Evolutionary conservation across 1,139 yeast genomes (phyloP), one percentile per base, ranked within the genome.

Genomic region (Entelexis paramagnoliae): DNA sequence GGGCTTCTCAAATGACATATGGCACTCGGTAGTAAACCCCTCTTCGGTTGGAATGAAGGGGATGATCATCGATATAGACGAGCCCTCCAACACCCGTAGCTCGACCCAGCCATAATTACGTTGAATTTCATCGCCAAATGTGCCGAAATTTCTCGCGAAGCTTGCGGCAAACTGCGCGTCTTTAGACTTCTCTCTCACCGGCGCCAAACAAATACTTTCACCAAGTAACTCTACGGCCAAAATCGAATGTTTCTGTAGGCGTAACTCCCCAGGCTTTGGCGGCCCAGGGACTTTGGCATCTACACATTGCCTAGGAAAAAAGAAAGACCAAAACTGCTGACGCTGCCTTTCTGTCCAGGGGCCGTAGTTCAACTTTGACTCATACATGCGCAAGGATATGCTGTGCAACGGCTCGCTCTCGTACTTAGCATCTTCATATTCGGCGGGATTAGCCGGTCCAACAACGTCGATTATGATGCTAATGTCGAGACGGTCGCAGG

Each of bases 321-420:
- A 70, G 69, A 81, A 70, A 10, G 72, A 68, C 55, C 83, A 91
- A 10, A 89, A 62, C 0, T 81, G 77, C 1, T 74, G 73, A 22
- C 95, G 66, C 64, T 91, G 95, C 44, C 89, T 77, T 55, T 89
- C 95, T 0, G 96, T 84, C 96, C 97, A 89, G 0, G 98, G 95
- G 0, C 98, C 98, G 62, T 86, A 89, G 59, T 83, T 83, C 1
- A 87, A 70, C 0, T 86, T 81, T 0, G 89, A 81, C 55, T 77
- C 75, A 1, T 76, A 73, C 5, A 87, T 61, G 19, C 72, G 73
- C 17, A 88, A 52, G 52, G 83, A 83, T 6, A 81, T 62, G 0
- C 89, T 91, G 39, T 53, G 52, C n/a, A 50, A 22, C 6, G 61
- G 60, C 9, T 48, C 49, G 4, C 20, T n/a, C 4, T 39, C 48